Evolutionary conservation across 2,329 filamentous ascomycete species (phyloP).

Genomic region (Pezicula radicicola): DNA sequence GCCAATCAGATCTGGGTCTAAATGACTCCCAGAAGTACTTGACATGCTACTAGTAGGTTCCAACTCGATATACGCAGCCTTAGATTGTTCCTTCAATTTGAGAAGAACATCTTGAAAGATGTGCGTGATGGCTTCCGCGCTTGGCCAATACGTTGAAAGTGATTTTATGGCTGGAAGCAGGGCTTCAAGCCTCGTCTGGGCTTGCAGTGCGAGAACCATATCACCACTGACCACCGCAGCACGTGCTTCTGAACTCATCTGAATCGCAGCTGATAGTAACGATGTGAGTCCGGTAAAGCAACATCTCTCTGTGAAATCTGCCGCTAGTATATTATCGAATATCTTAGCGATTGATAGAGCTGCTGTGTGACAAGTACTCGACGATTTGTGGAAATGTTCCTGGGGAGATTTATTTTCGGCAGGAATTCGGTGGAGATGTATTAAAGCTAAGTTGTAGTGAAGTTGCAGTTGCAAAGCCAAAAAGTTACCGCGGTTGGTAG

Average conservation of each 20-base stretch:
- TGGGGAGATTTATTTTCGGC: background rate
- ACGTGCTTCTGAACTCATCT: conserved; percentile 3
- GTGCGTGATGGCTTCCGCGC: conserved; percentile 5
- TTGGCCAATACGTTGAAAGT: conserved; percentile 5
- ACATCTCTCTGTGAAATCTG: background rate
- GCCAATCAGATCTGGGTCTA: background rate
- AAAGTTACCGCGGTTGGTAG: background rate
- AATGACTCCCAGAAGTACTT: background rate
- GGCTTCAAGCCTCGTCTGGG: conserved; percentile 3
- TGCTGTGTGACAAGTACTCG: background rate
- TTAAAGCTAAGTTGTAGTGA: conserved; percentile 5
- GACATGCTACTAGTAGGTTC: background rate
- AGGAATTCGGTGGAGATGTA: conserved; percentile 6
- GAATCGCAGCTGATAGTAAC: conserved; percentile 3
- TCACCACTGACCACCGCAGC: background rate
- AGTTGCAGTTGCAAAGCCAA: conserved; percentile 6
- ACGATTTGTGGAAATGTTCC: background rate
- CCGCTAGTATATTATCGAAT: background rate
- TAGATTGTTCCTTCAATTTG: background rate
- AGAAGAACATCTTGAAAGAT: background rate
- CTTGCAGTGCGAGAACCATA: conserved; percentile 1
- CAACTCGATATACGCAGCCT: background rate
- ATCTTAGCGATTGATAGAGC: background rate
- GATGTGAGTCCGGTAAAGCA: conserved; percentile 5
- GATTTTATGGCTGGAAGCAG: conserved; percentile 3